Conservation (phyloP, 2,329 filamentous ascomycete species). For the Calcarisporium arbuscula region DNA sequence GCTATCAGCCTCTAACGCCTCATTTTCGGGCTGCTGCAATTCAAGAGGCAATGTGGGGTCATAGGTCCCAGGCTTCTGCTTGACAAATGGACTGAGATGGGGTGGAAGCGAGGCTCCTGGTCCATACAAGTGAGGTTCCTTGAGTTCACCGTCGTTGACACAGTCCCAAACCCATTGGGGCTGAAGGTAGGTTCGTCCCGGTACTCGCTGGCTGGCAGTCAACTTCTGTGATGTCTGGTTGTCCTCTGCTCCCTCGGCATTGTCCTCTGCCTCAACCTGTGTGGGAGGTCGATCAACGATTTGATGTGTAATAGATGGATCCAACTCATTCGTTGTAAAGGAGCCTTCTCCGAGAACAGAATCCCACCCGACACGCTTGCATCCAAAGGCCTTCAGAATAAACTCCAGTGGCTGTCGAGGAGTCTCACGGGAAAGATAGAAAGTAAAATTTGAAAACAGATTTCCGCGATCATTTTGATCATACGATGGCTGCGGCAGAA, state of each 20-base stretch:
- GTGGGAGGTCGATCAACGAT: constrained; percentile 85
- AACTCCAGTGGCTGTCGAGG: constrained; percentile 89
- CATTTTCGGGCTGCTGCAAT: constrained; percentile 81
- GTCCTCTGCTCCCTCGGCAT: constrained; percentile 46
- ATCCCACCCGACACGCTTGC: constrained; percentile 95
- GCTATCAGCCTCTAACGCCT: constrained; percentile 67
- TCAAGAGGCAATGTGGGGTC: constrained; percentile 82
- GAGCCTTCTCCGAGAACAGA: constrained; percentile 82
- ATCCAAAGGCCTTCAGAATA: constrained; percentile 87
- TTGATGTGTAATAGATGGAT: constrained; percentile 90
- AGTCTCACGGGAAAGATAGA: constrained; percentile 91
- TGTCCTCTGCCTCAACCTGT: constrained; percentile 47
- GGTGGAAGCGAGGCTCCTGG: constrained; percentile 87
- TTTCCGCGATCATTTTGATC: constrained; percentile 60
- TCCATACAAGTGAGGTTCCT: constrained; percentile 80
- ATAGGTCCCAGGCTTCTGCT: constrained; percentile 78
- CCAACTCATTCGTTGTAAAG: constrained; percentile 82
- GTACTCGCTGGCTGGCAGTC: constrained; percentile 64
- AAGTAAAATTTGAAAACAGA: constrained; percentile 83
- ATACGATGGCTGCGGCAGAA: constrained; percentile 70
- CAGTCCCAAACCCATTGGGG: constrained; percentile 99
- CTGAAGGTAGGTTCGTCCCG: constrained; percentile 89
- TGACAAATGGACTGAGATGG: constrained; percentile 94
- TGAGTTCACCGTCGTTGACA: constrained; percentile 83
- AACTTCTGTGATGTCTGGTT: constrained; percentile 57